Percentiles rank a stretch among this genome's conserved stretches.
Evolutionary conservation across 208 protist species (phyloP).

Genomic region (Crithidia fasciculata): DNA sequence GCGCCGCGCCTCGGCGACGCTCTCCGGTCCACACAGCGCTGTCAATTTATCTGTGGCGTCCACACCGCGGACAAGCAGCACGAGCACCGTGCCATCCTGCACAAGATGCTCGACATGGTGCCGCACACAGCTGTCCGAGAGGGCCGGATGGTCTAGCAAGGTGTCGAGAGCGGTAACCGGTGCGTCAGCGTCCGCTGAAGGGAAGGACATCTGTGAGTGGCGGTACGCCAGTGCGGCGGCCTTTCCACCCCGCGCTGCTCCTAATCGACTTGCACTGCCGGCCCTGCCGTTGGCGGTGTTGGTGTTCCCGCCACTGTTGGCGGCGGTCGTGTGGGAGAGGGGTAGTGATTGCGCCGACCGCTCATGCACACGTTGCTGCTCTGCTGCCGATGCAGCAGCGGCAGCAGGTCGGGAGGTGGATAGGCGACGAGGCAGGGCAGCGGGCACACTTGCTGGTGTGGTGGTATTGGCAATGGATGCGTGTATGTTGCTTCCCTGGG

Average conservation of each 20-base stretch:
- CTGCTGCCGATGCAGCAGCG: background rate
- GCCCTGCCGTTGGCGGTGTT: background rate
- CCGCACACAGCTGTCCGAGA: constrained; percentile 9
- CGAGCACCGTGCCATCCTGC: constrained; percentile 64
- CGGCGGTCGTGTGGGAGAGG: no score
- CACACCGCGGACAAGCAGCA: constrained; percentile 52
- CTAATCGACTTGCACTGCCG: background rate
- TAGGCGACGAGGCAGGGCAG: background rate
- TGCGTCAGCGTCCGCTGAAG: background rate
- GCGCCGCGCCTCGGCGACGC: constrained; percentile 56
- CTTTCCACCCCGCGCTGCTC: background rate
- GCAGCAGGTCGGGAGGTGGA: background rate
- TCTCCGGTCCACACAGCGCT: constrained; percentile 70
- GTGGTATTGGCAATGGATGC: background rate
- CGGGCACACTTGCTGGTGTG: background rate
- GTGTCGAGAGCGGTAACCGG: constrained; percentile 1
- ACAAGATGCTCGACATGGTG: constrained; percentile 55
- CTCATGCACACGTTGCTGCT: background rate
- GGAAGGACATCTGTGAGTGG: background rate
- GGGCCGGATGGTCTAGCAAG: constrained; percentile 1
- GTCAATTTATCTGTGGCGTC: constrained; percentile 71
- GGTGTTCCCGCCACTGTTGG: no score
- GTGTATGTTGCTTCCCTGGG: constrained; percentile 15
- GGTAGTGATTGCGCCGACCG: no score
- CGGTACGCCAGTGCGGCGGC: background rate